A percentile compares a stretch with the other conserved stretches of the same genome.
Evolutionary conservation across 352 stramenopile genomes (phyloP).

Genomic region (Globisporangium acanthophoron): DNA sequence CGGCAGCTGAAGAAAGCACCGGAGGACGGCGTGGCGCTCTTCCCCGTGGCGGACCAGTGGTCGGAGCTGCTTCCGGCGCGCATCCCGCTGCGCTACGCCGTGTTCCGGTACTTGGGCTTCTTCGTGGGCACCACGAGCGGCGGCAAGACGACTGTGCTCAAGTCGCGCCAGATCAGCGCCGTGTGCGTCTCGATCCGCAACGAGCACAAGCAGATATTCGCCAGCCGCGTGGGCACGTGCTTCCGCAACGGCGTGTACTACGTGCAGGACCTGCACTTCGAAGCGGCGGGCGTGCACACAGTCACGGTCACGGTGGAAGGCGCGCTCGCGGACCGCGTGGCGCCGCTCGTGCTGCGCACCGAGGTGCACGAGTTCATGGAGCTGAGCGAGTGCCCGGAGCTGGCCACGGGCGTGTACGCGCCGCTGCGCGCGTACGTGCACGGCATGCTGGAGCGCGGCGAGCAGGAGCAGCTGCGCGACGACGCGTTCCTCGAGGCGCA

Average conservation of each 20-base stretch:
- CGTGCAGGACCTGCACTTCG: conserved; percentile 65
- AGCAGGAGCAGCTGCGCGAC: conserved; percentile 48
- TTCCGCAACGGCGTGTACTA: conserved; percentile 82
- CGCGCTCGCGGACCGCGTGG: conserved; percentile 35
- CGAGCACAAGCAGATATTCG: conserved; percentile 73
- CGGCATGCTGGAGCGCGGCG: conserved; percentile 27
- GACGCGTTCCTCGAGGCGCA: conserved; percentile 53
- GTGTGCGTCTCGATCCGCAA: conserved; percentile 72
- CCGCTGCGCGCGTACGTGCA: conserved; percentile 56
- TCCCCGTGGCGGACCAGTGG: conserved; percentile 66
- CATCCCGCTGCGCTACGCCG: conserved; percentile 68
- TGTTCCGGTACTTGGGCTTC: conserved; percentile 78
- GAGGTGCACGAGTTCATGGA: conserved; percentile 83
- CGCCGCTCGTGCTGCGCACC: conserved; percentile 53
- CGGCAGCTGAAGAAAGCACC: conserved; percentile 28
- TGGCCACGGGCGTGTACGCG: conserved; percentile 46
- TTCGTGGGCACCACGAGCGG: conserved; percentile 58
- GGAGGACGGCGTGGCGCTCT: conserved; percentile 56
- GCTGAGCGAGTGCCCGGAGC: conserved; percentile 53
- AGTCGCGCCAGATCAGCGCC: conserved; percentile 39
- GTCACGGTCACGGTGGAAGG: conserved; percentile 59
- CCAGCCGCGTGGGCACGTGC: conserved; percentile 37
- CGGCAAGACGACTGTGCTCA: conserved; percentile 60
- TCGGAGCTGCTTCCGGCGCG: conserved; percentile 54
- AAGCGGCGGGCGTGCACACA: conserved; percentile 53